These are phyloP conservation scores for Trichoderma hamatum DNA, from an alignment of 2,329 filamentous ascomycete genomes.

Conservation along the genomic window DNA sequence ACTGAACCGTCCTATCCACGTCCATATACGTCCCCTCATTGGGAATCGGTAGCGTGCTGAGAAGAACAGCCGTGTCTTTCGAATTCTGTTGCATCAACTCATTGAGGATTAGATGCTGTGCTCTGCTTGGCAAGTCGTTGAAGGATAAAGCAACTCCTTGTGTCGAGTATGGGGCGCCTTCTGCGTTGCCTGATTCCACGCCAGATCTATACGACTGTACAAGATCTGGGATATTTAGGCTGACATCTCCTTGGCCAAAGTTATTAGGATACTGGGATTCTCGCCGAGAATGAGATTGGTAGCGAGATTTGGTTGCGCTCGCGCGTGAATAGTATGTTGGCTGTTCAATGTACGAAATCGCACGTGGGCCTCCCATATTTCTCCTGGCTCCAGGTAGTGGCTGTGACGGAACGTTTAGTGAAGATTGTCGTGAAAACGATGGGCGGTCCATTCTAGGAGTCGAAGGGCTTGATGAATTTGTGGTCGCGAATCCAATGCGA, in stretches of 20 bases:
- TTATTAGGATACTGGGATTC: conserved; percentile 42
- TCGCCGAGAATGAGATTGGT: conserved; percentile 45
- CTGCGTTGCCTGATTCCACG: conserved; percentile 33
- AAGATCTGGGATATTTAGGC: conserved; percentile 50
- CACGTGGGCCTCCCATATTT: conserved; percentile 58
- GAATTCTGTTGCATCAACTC: conserved; percentile 76
- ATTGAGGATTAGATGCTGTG: conserved; percentile 85
- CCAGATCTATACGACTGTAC: conserved; percentile 44
- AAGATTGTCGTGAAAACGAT: conserved; percentile 48
- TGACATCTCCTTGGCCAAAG: conserved; percentile 40
- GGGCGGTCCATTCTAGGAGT: conserved; percentile 43
- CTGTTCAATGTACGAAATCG: conserved; percentile 63
- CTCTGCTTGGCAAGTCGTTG: conserved; percentile 82
- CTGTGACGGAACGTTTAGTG: conserved; percentile 63
- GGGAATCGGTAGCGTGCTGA: conserved; percentile 83
- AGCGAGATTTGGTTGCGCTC: conserved; percentile 37
- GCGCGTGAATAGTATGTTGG: conserved; percentile 33
- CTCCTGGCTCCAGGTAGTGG: conserved; percentile 64
- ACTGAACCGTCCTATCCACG: conserved; percentile 70
- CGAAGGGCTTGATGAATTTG: conserved; percentile 32
- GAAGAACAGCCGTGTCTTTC: conserved; percentile 72
- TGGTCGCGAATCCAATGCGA: conserved; percentile 68
- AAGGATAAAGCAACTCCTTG: conserved; percentile 74
- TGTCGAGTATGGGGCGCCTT: conserved; percentile 53
- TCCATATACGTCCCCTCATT: conserved; percentile 73